Base-by-base conservation (phyloP, 306 rosid genomes). In the Quercus variabilis region DNA sequence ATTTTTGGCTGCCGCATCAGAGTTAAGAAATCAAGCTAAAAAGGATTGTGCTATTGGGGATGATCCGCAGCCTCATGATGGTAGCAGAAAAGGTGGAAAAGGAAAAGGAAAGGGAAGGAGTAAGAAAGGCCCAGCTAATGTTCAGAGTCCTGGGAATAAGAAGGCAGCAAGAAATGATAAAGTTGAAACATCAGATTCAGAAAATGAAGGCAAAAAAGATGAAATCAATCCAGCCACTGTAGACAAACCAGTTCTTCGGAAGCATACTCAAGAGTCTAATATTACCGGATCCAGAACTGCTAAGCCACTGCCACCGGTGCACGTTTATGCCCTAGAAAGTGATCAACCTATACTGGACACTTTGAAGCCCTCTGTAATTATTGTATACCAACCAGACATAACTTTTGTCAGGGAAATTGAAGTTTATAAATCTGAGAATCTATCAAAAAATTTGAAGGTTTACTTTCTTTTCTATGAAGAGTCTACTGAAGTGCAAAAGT, bases 341-440 rank as follows among this genome's bases (percentile, higher is more conserved):
- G 95, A 92, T 81, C 97, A 89, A 62, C 96, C 97, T 14, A 85
- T 91, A 76, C 92, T 95, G 55, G 98, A 92, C 83, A 83, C 85
- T 78, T 87, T 92, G 87, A 90, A 88, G 81, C 99, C 99, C 56
- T 88, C 97, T 75, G 63, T 78, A 28, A 78, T 95, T 80, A 80
- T 94, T 80, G 97, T 92, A 62, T 94, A 94, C 90, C 97, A 94
- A 89, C 99, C 99, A 68, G 97, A 94, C 72, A 81, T 92, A 91
- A 83, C 94, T 67, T 92, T 94, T 87, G 99, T 94, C 65, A 85
- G 99, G 84, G 97, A 92, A 87, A 86, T 94, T 71, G 99, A 94
- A 91, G 92, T 92, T 23, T 87, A 90, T 78, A 91, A 89, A 88
- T 87, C 93, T 63, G 97, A 92, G 82, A 91, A 91, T 76, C 94